These are phyloP conservation scores for Phytophthora crassamura DNA, from an alignment of 352 stramenopile species.

Conservation along the genomic window DNA sequence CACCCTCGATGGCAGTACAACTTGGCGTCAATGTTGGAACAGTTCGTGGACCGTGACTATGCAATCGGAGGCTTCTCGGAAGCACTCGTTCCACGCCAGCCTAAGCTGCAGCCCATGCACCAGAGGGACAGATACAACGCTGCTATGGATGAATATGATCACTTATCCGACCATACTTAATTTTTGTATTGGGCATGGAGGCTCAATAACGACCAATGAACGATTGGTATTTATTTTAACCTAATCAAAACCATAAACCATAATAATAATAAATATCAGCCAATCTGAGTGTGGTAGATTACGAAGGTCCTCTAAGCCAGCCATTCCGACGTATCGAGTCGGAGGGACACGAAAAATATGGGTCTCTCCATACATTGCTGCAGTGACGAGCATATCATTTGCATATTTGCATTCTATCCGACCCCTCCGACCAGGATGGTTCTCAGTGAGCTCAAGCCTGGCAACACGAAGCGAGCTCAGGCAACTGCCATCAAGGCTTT, in stretches of 20 bases:
- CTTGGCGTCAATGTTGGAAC: background rate
- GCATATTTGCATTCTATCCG: constrained; percentile 28
- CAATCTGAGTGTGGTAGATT: constrained; percentile 1
- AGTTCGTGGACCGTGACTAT: background rate
- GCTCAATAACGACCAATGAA: background rate
- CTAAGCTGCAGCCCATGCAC: no score
- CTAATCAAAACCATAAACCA: constrained; percentile 3
- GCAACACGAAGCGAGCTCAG: constrained; percentile 19
- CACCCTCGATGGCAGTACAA: constrained; percentile 3
- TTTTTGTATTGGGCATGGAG: constrained; percentile 4
- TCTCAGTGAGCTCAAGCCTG: constrained; percentile 25
- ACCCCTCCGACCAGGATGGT: constrained; percentile 17
- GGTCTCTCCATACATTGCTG: constrained; percentile 14
- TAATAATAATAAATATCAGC: background rate
- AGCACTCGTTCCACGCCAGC: no score
- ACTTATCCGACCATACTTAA: constrained; percentile 27
- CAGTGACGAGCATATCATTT: constrained; percentile 18
- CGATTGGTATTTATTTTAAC: background rate
- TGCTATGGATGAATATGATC: constrained; percentile 31
- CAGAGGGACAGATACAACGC: no score
- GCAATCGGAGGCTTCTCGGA: background rate
- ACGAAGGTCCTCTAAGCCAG: constrained; percentile 16
- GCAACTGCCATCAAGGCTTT: constrained; percentile 11
- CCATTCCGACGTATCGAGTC: constrained; percentile 22
- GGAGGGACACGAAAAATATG: constrained; percentile 15